Evolutionary conservation across 78 protist genomes (phyloP), one percentile per base, ranked within the genome.

Genomic region (Speleostelium caveatum): DNA sequence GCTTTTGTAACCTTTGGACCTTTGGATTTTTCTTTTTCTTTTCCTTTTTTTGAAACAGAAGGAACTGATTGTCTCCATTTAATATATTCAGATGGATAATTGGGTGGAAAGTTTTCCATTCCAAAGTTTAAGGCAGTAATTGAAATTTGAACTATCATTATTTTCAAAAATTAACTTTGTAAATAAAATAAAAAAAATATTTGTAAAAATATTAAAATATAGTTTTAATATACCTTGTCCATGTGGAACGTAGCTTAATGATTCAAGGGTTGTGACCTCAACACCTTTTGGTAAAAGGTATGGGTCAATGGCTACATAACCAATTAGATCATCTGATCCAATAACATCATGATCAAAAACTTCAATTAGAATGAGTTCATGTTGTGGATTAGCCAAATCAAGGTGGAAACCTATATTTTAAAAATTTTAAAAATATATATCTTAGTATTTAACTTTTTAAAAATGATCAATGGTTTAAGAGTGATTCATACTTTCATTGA

Each of bases 221-320:
- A n/a, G n/a, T n/a, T n/a, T n/a, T n/a, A n/a, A n/a, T n/a, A n/a
- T n/a, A n/a, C n/a, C n/a, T n/a, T n/a, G n/a, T n/a, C 53, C 53
- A 14, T 10, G 6, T 45, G 53, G 53, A 6, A 45, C 63, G 8
- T n/a, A 73, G 4, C 41, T n/a, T 21, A 73, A 21, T 24, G 30
- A 32, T n/a, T 73, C 79, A 56, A 45, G 55, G 16, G 79, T 73
- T 10, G 66, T 55, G 32, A 73, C 79, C 19, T 73, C 79, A 32
- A 73, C 33, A 21, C 79, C 79, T 33, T 73, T 73, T 69, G 90
- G 90, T 21, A 83, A 28, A 10, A 55, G 16, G 2, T 61, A n/a
- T 21, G 90, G 76, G 33, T 83, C 90, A 7, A 83, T 58, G 7
- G 90, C 74, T 19, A 83, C 78, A 45, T 16, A 83, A 28, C 90